phyloP scores from a whole-genome alignment of 1,139 yeast species.

The Hansenula sp. region DNA sequence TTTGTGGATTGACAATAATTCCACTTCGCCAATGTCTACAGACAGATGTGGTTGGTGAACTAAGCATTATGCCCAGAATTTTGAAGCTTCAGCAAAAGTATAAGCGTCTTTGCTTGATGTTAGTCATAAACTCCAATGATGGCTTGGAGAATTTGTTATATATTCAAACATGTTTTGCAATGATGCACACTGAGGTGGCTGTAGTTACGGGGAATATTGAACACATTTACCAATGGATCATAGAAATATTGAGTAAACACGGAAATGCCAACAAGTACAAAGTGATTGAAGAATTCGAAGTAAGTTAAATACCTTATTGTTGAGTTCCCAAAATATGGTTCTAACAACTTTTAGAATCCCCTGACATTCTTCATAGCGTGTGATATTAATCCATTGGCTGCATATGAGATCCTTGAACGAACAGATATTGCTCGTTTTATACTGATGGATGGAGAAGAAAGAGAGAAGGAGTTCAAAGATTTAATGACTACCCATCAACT shows the following conservation, averaged over 20 bases:
- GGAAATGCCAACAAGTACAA: not conserved
- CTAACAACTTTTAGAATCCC: not conserved
- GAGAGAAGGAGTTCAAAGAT: not conserved
- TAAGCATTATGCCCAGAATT: constrained; percentile 6
- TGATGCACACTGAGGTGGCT: not conserved
- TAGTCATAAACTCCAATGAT: constrained; percentile 1
- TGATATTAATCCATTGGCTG: constrained; percentile 14
- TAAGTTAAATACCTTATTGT: too few species aligned
- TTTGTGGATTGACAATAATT: constrained; percentile 11
- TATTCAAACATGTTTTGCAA: constrained; percentile 2
- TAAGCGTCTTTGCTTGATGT: constrained; percentile 5
- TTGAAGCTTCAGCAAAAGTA: constrained; percentile 1
- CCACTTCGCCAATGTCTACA: constrained; percentile 8
- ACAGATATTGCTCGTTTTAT: constrained; percentile 6
- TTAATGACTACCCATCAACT: not conserved
- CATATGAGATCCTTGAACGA: constrained; percentile 5
- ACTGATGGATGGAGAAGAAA: not conserved
- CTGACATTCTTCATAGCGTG: constrained; percentile 8
- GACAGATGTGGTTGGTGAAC: constrained; percentile 7
- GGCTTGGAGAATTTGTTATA: constrained; percentile 9
- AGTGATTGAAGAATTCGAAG: not conserved
- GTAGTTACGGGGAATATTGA: not conserved
- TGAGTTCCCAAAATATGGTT: too few species aligned
- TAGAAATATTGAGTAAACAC: not conserved
- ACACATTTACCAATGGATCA: constrained; percentile 5